Conservation (phyloP, 139 green algal genomes). For the Marvania coccoides region DNA sequence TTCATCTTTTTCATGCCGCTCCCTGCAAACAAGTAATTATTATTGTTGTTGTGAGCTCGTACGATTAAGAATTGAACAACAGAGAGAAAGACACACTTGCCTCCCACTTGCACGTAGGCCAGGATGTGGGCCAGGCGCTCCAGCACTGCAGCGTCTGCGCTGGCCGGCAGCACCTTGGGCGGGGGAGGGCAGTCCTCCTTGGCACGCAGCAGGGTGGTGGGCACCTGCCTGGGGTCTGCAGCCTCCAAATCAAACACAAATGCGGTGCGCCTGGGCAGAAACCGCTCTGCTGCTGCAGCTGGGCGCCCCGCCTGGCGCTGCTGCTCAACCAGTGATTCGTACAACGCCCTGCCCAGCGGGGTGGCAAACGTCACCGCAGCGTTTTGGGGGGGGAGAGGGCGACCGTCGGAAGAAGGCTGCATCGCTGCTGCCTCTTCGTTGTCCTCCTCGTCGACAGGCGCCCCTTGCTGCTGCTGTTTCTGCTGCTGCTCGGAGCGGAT, state of each 20-base stretch:
- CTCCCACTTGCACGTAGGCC: constrained; percentile 63
- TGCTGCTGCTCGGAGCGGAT: constrained; percentile 13
- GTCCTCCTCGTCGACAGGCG: constrained; percentile 1
- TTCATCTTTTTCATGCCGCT: not conserved
- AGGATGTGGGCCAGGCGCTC: constrained; percentile 80
- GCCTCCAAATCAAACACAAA: constrained; percentile 87
- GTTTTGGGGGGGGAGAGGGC: too few relatives aligned
- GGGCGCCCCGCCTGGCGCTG: not conserved
- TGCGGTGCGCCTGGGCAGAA: constrained; percentile 47
- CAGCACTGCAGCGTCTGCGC: constrained; percentile 53
- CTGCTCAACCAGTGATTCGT: not conserved
- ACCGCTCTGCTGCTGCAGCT: not conserved
- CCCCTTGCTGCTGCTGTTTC: not conserved
- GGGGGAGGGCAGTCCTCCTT: constrained; percentile 77
- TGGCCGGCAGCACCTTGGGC: constrained; percentile 26
- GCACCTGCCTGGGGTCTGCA: constrained; percentile 47
- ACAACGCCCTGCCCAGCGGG: not conserved
- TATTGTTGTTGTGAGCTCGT: too few relatives aligned
- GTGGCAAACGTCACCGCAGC: not conserved
- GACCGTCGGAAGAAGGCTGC: not conserved
- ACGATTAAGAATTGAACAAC: too few relatives aligned
- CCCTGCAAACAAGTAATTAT: too few relatives aligned
- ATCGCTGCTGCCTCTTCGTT: not conserved
- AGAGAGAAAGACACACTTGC: too few relatives aligned
- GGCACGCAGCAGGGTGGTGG: constrained; percentile 77